Conservation (phyloP, 306 rosid genomes). For the Acacia melanoxylon region DNA sequence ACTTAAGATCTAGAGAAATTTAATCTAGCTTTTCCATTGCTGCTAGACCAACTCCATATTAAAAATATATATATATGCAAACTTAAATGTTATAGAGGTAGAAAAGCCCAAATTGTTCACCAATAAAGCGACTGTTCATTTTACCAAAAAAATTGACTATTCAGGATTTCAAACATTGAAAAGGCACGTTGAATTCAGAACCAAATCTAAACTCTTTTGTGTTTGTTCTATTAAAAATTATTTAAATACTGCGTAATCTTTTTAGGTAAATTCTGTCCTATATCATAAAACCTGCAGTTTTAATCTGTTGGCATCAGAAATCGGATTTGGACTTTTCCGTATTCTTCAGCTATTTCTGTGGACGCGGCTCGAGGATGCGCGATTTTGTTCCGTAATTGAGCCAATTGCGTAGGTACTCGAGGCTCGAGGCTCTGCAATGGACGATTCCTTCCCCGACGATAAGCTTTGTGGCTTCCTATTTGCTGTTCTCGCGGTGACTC, state of each 20-base stretch:
- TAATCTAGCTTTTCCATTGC: too few relatives aligned
- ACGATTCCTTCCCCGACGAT: constrained; percentile 45
- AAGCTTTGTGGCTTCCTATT: constrained; percentile 83
- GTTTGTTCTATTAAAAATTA: not conserved
- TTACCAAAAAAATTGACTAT: too few relatives aligned
- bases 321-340: not conserved
- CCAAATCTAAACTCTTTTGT: not conserved
- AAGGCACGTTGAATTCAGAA: too few relatives aligned
- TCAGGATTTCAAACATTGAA: too few relatives aligned
- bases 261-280: not conserved
- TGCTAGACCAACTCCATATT: too few relatives aligned
- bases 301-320: constrained; percentile 4
- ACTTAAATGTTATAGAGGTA: too few relatives aligned
- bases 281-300: not conserved
- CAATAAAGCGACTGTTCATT: too few relatives aligned
- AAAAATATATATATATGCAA: too few relatives aligned
- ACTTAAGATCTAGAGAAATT: too few relatives aligned
- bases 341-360: not conserved
- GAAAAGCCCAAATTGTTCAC: too few relatives aligned
- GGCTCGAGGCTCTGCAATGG: constrained; percentile 36
- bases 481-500: constrained; percentile 56
- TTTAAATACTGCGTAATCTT: not conserved
- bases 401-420: not conserved
- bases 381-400: not conserved
- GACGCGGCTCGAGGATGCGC: not conserved